phyloP scores from a whole-genome alignment of 2,329 filamentous ascomycete species.

The Trichophyton schoenleinii region DNA sequence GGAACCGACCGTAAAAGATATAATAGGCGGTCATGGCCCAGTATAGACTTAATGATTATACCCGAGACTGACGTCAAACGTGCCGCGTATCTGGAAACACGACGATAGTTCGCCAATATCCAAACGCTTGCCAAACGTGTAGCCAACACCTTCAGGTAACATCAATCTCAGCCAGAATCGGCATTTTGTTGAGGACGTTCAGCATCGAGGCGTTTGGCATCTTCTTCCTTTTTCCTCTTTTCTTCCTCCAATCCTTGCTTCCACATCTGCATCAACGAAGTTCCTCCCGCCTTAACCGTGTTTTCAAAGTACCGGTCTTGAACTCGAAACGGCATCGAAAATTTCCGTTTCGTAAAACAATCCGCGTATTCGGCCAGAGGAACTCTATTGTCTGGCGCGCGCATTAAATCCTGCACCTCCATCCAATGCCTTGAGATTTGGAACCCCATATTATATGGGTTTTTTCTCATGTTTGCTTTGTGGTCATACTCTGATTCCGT shows the following conservation, averaged over 20 bases:
- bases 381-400: slow-evolving; percentile 9
- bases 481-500: slow-evolving; percentile 21
- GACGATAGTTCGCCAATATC: background rate
- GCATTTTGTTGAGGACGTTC: background rate
- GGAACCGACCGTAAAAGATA: too few species aligned
- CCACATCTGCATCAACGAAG: slow-evolving; percentile 10
- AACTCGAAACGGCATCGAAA: slow-evolving; percentile 12
- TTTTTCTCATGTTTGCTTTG: slow-evolving; percentile 18
- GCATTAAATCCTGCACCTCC: slow-evolving; percentile 22
- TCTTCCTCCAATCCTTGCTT: slow-evolving; percentile 4
- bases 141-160: background rate
- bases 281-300: slow-evolving; percentile 17
- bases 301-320: slow-evolving; percentile 15
- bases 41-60: too few species aligned
- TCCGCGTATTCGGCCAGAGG: slow-evolving; percentile 23
- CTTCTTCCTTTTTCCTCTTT: background rate
- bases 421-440: slow-evolving; percentile 15
- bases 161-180: background rate
- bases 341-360: slow-evolving; percentile 20
- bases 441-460: slow-evolving; percentile 23
- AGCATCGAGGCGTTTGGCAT: background rate
- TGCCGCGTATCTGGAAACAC: background rate
- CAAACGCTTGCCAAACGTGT: too few species aligned
- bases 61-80: background rate
- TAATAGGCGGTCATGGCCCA: too few species aligned